Evolutionary conservation across 495 filamentous ascomycete genomes (phyloP).

Genomic region (Talaromyces proteolyticus): DNA sequence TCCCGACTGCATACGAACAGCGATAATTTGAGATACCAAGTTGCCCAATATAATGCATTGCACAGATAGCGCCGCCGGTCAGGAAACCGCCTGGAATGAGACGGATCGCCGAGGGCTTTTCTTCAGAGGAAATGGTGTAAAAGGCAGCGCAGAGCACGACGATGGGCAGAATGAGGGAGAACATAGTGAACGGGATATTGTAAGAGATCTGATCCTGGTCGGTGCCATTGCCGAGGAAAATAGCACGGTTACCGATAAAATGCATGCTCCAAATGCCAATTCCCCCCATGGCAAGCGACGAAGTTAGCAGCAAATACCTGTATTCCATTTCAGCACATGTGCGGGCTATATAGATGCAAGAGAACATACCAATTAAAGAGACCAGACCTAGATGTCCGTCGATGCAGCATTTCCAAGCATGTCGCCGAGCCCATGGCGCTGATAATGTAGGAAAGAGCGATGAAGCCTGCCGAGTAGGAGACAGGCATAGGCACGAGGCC

Average conservation of each 20-base stretch:
- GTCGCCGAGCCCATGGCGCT: constrained; percentile 72
- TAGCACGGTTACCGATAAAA: constrained; percentile 79
- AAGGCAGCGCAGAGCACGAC: constrained; percentile 69
- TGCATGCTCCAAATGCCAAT: constrained; percentile 85
- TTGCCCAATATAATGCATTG: constrained; percentile 89
- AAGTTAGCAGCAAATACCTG: constrained; percentile 66
- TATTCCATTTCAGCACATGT: not conserved
- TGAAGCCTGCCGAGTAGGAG: constrained; percentile 54
- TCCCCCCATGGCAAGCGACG: constrained; percentile 73
- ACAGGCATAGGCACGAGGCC: constrained; percentile 10
- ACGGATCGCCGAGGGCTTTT: constrained; percentile 48
- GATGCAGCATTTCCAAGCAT: constrained; percentile 76
- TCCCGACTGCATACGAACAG: constrained; percentile 46
- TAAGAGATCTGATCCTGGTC: constrained; percentile 64
- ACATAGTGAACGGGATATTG: constrained; percentile 61
- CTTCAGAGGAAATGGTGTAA: constrained; percentile 52
- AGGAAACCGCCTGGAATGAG: constrained; percentile 58
- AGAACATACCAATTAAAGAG: constrained; percentile 59
- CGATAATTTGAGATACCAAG: constrained; percentile 74
- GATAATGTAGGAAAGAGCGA: constrained; percentile 72
- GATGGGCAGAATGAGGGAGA: constrained; percentile 80
- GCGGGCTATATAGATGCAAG: not conserved
- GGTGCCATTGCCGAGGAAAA: constrained; percentile 58
- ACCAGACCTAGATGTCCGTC: constrained; percentile 61
- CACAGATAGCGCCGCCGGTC: constrained; percentile 69